These are phyloP conservation scores for Zygotorulaspora sp. DNA, from an alignment of 805 yeast species.

Conservation along the genomic window DNA sequence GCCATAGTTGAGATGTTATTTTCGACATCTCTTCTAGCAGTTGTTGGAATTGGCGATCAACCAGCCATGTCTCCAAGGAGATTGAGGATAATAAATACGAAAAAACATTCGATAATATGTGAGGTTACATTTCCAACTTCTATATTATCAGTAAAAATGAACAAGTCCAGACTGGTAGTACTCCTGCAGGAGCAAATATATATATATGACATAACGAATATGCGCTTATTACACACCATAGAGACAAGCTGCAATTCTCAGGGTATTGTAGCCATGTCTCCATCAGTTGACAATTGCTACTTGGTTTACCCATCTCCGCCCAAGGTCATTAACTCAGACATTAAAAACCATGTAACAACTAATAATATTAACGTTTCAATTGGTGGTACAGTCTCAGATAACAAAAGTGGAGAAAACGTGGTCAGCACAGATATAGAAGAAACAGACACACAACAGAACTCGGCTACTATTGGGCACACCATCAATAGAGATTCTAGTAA, in stretches of 20 bases:
- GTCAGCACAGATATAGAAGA: neutral
- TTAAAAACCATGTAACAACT: conserved; percentile 30
- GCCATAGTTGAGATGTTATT: conserved; percentile 75
- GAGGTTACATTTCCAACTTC: conserved; percentile 66
- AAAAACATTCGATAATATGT: conserved; percentile 54
- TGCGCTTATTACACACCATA: conserved; percentile 56
- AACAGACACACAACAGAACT: conserved; percentile 12
- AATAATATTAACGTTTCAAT: conserved; percentile 25
- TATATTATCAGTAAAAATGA: conserved; percentile 57
- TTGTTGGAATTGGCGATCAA: conserved; percentile 70
- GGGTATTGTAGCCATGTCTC: conserved; percentile 62
- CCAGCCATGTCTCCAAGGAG: conserved; percentile 72
- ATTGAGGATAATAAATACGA: conserved; percentile 77
- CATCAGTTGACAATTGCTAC: conserved; percentile 46
- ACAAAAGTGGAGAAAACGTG: neutral
- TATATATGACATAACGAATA: conserved; percentile 67
- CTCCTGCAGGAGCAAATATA: conserved; percentile 60
- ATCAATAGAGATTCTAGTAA: conserved; percentile 5
- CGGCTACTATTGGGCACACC: conserved; percentile 35
- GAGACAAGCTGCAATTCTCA: conserved; percentile 45
- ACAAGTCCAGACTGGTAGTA: conserved; percentile 60
- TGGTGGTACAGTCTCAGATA: conserved; percentile 5
- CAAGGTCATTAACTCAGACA: conserved; percentile 40
- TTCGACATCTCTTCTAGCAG: conserved; percentile 62
- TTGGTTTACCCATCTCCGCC: conserved; percentile 79